Evolutionary conservation across 108 stramenopile species (phyloP).

Genomic region (Fragilariopsis cylindrus): DNA sequence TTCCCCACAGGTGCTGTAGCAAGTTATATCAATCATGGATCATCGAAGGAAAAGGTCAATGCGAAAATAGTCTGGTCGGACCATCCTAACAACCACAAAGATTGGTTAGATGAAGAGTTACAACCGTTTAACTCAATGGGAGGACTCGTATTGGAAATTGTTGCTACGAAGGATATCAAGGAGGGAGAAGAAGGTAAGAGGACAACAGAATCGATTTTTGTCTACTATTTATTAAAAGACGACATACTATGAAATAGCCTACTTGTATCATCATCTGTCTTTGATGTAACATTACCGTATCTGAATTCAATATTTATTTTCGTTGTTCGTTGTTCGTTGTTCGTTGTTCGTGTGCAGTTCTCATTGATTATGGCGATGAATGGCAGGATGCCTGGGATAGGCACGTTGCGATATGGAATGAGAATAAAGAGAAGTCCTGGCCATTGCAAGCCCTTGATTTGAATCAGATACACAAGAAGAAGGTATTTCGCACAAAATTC

Average conservation of each 20-base stretch:
- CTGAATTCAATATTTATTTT: too few relatives aligned
- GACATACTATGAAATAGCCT: too few relatives aligned
- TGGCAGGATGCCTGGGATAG: slow-evolving; percentile 79
- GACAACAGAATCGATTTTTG: too few relatives aligned
- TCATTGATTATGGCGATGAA: slow-evolving; percentile 77
- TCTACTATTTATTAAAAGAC: too few relatives aligned
- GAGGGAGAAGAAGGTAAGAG: slow-evolving; percentile 49
- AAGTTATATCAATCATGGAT: slow-evolving; percentile 75
- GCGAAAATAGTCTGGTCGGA: slow-evolving; percentile 76
- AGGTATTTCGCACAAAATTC: slow-evolving; percentile 24
- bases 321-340: neutral
- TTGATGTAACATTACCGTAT: too few relatives aligned
- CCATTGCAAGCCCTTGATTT: slow-evolving; percentile 43
- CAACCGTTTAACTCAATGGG: slow-evolving; percentile 42
- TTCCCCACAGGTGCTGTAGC: slow-evolving; percentile 65
- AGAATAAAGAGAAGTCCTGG: slow-evolving; percentile 47
- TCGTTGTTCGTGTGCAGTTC: slow-evolving; percentile 26
- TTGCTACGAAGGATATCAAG: slow-evolving; percentile 66
- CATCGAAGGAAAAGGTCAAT: slow-evolving; percentile 56
- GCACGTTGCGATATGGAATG: slow-evolving; percentile 40
- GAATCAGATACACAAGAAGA: slow-evolving; percentile 32
- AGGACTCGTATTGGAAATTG: slow-evolving; percentile 73
- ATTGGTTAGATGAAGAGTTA: slow-evolving; percentile 54
- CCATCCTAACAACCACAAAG: slow-evolving; percentile 44
- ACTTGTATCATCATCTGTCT: too few relatives aligned